Evolutionary conservation across 2,329 filamentous ascomycete genomes (phyloP), one percentile per base, ranked within the genome.

Genomic region (Elsinoe batatas): DNA sequence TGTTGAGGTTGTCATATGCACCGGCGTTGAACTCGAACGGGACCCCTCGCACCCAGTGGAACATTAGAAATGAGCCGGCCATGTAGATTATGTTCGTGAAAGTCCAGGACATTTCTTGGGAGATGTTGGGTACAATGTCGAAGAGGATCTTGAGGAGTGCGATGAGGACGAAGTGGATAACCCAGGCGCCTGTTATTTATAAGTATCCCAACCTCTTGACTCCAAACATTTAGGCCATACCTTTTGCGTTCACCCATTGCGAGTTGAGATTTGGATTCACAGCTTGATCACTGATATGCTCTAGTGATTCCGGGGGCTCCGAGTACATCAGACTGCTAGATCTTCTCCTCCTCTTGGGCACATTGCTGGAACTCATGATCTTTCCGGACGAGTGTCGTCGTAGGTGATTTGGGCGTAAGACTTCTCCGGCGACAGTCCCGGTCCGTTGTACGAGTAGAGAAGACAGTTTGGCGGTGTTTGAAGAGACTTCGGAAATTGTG

Each of bases 281-380:
- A 57, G 90, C 88, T 78, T 97, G 93, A 72, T 98, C 93, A 69
- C 87, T 96, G 73, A 95, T 88, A 74, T 96, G 93, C 78, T 98
- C 93, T 68, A 96, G 83, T 56, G 91, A 95, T 79, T 98, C 93
- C 59, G 86, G 84, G 56, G 93, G 93, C 73, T 98, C 93, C 69
- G 95, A 91, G 74, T 97, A 97, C 74, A 98, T 90, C 74, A 98
- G 84, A 75, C 91, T 97, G 77, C 91, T 96, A 73, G 93, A 97
- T 74, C 93, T 85, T 78, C 93, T 85, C 79, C 91, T 83, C 72
- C 91, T 60, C 59, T 59, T 64, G 32, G 65, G 64, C 61, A 72
- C 76, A 70, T 85, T 83, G 67, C 79, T 79, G 66, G 84, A 80
- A 64, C 68, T 74, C 75, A 79, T 82, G 59, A 66, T 69, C 56